These are phyloP conservation scores for Starmerella roubikii DNA, from an alignment of 805 yeast species.

Conservation along the genomic window DNA sequence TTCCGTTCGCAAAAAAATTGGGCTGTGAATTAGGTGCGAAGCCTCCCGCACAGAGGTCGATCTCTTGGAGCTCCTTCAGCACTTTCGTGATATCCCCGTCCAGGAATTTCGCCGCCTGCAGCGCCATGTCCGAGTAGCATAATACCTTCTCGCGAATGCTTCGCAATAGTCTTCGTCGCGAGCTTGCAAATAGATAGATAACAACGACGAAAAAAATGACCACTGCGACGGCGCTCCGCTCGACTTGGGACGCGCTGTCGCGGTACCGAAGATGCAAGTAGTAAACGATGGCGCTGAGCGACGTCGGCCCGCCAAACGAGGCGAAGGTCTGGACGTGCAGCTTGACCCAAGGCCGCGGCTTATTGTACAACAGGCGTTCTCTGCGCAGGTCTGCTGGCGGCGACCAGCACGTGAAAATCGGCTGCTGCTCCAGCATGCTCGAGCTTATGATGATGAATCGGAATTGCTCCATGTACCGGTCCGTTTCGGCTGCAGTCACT, in stretches of 20 bases:
- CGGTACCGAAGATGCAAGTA: conserved; percentile 22
- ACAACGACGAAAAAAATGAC: conserved; percentile 22
- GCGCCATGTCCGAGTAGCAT: conserved; percentile 19
- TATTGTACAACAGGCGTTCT: conserved; percentile 12
- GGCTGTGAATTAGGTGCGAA: conserved; percentile 1
- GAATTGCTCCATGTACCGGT: conserved; percentile 37
- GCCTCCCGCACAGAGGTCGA: conserved; percentile 23
- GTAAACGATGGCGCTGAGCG: conserved; percentile 25
- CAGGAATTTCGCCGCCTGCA: conserved; percentile 19
- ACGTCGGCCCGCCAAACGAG: conserved; percentile 28
- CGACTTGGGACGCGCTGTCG: conserved; percentile 1
- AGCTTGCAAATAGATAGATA: conserved; percentile 24
- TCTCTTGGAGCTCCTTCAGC: conserved; percentile 22
- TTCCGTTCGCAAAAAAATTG: neutral
- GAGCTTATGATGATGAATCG: conserved; percentile 38
- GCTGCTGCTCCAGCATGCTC: conserved; percentile 33
- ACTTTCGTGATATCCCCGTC: conserved; percentile 23
- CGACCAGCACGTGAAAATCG: conserved; percentile 21
- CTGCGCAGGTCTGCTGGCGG: conserved; percentile 14
- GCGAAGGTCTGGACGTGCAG: conserved; percentile 11
- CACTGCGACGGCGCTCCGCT: conserved; percentile 14
- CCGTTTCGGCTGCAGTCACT: conserved; percentile 22
- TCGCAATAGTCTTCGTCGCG: conserved; percentile 24
- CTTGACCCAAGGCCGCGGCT: conserved; percentile 13
- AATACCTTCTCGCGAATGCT: conserved; percentile 23